Conservation (phyloP, 139 green algal genomes). For the Picochlorum sp. region DNA sequence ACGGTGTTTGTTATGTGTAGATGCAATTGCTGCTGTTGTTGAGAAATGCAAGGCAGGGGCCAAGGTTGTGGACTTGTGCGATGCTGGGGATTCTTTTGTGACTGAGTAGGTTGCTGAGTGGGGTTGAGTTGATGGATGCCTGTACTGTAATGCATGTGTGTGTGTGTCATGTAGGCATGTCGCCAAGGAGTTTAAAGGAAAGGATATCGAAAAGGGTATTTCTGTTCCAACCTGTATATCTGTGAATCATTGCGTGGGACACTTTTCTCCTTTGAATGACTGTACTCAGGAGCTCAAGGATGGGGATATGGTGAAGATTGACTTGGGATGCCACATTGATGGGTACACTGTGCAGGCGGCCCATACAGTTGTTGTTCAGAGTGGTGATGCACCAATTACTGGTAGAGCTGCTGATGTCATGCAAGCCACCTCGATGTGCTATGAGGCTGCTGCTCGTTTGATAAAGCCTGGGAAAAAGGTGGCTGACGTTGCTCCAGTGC, state of each 20-base stretch:
- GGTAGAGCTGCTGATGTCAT: constrained; percentile 83
- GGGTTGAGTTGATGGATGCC: neutral
- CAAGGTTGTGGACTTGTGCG: constrained; percentile 86
- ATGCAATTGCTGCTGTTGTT: constrained; percentile 68
- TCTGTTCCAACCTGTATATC: constrained; percentile 94
- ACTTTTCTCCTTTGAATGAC: constrained; percentile 77
- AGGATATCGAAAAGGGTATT: constrained; percentile 93
- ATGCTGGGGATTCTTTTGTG: constrained; percentile 72
- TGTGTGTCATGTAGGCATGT: constrained; percentile 47
- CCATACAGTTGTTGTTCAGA: constrained; percentile 68
- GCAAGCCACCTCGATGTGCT: constrained; percentile 60
- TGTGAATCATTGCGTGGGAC: constrained; percentile 83
- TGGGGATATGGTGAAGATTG: constrained; percentile 92
- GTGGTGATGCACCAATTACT: constrained; percentile 38
- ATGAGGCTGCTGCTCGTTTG: constrained; percentile 81
- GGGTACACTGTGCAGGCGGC: constrained; percentile 87
- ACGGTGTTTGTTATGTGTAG: constrained; percentile 41
- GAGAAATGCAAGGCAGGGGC: constrained; percentile 67
- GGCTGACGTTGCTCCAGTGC: constrained; percentile 57
- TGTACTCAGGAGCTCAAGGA: constrained; percentile 62
- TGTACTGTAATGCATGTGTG: no score
- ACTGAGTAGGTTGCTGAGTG: constrained; percentile 44
- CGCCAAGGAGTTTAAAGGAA: constrained; percentile 86
- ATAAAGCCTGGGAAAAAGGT: constrained; percentile 77
- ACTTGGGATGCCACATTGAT: constrained; percentile 94